Percentiles rank a stretch among this genome's conserved stretches.
Conservation (phyloP, 768 basidiomycete species). For the Exsudoporus frostii region DNA sequence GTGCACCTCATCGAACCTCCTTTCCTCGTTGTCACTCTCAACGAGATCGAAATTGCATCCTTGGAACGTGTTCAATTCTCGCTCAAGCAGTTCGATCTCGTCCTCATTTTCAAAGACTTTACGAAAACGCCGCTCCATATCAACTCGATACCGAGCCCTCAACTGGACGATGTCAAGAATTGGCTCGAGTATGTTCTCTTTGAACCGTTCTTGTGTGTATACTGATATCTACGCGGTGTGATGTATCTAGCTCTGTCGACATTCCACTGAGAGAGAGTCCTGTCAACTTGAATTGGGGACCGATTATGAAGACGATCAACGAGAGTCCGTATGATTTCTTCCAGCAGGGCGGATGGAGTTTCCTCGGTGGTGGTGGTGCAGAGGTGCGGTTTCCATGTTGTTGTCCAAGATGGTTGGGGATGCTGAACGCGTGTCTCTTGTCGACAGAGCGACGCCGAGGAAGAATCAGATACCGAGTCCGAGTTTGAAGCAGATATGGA, state of each 20-base stretch:
- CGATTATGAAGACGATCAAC: slow-evolving; percentile 98
- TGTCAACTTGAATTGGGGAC: slow-evolving; percentile 96
- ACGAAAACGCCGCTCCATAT: slow-evolving; percentile 89
- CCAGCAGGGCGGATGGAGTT: slow-evolving; percentile 97
- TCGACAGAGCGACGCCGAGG: slow-evolving; percentile 56
- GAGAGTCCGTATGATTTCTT: slow-evolving; percentile 96
- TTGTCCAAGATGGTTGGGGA: background rate
- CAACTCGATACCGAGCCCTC: slow-evolving; percentile 88
- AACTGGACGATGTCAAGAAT: slow-evolving; percentile 96
- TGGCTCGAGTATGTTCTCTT: slow-evolving; percentile 83
- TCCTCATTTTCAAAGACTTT: slow-evolving; percentile 97
- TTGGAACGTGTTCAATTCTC: slow-evolving; percentile 96
- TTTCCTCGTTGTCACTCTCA: slow-evolving; percentile 91
- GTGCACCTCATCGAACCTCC: slow-evolving; percentile 94
- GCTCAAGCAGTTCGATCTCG: slow-evolving; percentile 94
- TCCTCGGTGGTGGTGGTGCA: slow-evolving; percentile 67
- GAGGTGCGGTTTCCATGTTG: slow-evolving; percentile 47
- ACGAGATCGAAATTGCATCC: slow-evolving; percentile 95
- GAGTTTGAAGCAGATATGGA: slow-evolving; percentile 57
- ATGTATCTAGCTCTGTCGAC: slow-evolving; percentile 79
- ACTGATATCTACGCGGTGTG: slow-evolving; percentile 2
- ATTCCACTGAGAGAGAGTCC: slow-evolving; percentile 94
- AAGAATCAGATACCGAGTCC: slow-evolving; percentile 63
- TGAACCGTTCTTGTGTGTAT: background rate
- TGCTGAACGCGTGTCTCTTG: slow-evolving; percentile 37